Evolutionary conservation across 179 eudicot genomes (phyloP).

Genomic region (Carnegiea gigantea): DNA sequence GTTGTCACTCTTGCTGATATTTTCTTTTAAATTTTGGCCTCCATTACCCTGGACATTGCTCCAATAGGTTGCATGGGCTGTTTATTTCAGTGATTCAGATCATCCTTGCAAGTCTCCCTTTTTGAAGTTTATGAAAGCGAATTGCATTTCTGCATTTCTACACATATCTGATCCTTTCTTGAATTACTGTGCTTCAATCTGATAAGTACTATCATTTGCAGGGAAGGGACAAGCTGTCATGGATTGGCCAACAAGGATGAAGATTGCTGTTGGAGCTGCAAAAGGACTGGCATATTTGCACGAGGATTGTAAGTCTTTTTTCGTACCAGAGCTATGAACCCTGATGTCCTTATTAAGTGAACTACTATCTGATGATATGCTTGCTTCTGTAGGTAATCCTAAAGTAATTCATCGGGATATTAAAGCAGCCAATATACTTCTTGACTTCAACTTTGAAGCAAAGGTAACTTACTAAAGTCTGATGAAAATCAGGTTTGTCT

Average conservation of each 20-base stretch:
- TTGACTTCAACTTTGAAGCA: constrained; percentile 86
- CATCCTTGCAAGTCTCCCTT: background rate
- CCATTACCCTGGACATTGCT: background rate
- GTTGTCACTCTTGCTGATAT: constrained; percentile 17
- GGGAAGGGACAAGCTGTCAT: constrained; percentile 70
- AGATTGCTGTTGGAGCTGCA: constrained; percentile 89
- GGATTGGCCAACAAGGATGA: constrained; percentile 77
- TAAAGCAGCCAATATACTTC: constrained; percentile 84
- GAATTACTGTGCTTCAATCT: constrained; percentile 10
- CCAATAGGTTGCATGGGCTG: background rate
- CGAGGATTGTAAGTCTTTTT: constrained; percentile 81
- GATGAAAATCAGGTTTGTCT: background rate
- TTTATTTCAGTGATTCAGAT: background rate
- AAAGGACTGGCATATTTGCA: constrained; percentile 96
- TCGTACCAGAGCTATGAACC: background rate
- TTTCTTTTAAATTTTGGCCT: background rate
- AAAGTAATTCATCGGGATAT: constrained; percentile 92
- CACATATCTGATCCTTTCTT: background rate
- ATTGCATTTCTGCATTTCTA: background rate
- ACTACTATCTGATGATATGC: background rate
- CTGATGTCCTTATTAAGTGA: background rate
- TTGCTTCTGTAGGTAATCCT: constrained; percentile 68
- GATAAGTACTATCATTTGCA: constrained; percentile 30
- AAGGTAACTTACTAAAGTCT: constrained; percentile 39
- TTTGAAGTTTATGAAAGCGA: background rate